Evolutionary conservation across 2,329 filamentous ascomycete species (phyloP).

Genomic region (Mycosphaerella arachidis): DNA sequence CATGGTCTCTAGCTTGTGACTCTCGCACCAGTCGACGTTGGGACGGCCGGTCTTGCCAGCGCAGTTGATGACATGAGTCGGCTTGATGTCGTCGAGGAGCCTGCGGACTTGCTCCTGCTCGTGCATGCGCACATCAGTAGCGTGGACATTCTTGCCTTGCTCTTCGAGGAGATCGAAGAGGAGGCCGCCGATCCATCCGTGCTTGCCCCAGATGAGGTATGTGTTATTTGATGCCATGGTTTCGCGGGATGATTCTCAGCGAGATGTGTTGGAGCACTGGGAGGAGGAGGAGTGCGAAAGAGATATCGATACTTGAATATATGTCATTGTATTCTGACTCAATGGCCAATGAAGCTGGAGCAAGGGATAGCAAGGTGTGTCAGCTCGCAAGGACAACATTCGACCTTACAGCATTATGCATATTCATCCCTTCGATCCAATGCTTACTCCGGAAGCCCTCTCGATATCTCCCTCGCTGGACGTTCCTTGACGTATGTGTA

Average conservation of each 20-base stretch:
- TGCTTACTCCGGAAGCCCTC: neutral
- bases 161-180: slow-evolving; percentile 55
- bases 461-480: slow-evolving; percentile 9
- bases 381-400: neutral
- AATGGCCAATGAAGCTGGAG: neutral
- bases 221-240: slow-evolving; percentile 31
- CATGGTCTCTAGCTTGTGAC: slow-evolving; percentile 63
- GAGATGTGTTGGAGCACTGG: neutral
- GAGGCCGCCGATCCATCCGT: slow-evolving; percentile 60
- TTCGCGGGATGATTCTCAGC: neutral
- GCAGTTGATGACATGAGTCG: slow-evolving; percentile 63
- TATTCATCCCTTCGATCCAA: neutral
- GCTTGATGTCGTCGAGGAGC: slow-evolving; percentile 56
- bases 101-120: slow-evolving; percentile 54
- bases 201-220: slow-evolving; percentile 62
- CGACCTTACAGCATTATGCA: neutral
- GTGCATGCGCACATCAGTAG: slow-evolving; percentile 62
- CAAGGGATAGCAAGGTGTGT: neutral
- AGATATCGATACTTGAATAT: slow-evolving; percentile 2
- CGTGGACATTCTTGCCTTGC: slow-evolving; percentile 58
- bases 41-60: slow-evolving; percentile 63
- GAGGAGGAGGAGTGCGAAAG: neutral
- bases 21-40: slow-evolving; percentile 69
- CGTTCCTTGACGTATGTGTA: slow-evolving; percentile 19
- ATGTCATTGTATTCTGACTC: neutral